Evolutionary conservation across 495 filamentous ascomycete species (phyloP), one percentile per base, ranked within the genome.

Genomic region (Aspergillus steynii): DNA sequence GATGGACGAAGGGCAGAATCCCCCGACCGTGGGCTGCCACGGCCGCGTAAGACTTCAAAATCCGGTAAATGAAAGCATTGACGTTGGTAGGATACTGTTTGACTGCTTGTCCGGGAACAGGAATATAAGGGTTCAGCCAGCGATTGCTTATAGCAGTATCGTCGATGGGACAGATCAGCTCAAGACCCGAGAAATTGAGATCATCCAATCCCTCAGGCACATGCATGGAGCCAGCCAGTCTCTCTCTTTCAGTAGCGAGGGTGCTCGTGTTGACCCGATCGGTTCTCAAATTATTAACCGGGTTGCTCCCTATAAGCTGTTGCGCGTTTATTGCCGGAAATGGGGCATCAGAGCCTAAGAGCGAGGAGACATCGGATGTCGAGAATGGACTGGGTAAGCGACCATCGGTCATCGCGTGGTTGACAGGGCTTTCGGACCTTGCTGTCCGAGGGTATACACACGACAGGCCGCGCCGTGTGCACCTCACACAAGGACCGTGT

Each of bases 81-180:
- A 78, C 67, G 4, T 46, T 56, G 14, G 68, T 37, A 0, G 74
- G 73, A 48, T 80, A 79, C 7, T 70, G 52, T 56, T 82, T 82
- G 26, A 73, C 52, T 25, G 53, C 67, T 51, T 80, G 78, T 1
- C 68, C 75, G 0, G 77, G 67, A 8, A 72, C 50, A 2, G 76
- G 79, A 53, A 81, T 75, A 51, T 75, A 81, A 6, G 74, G 57
- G 29, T 77, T 74, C 54, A 80, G 48, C 79, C 77, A 82, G 32
- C 80, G 80, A 55, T 79, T 78, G 15, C 69, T 74, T 55, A 82
- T 81, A 4, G 72, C 68, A 25, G 79, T 72, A 3, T 69, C 71
- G 58, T 82, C 70, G 52, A 80, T 78, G 4, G 76, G 73, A 58
- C 73, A 77, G 9, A 75, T 62, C n/a, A 82, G 68, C 14, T 75